These are phyloP conservation scores for Lactifluus volemus DNA, from an alignment of 768 basidiomycete species.

Conservation along the genomic window DNA sequence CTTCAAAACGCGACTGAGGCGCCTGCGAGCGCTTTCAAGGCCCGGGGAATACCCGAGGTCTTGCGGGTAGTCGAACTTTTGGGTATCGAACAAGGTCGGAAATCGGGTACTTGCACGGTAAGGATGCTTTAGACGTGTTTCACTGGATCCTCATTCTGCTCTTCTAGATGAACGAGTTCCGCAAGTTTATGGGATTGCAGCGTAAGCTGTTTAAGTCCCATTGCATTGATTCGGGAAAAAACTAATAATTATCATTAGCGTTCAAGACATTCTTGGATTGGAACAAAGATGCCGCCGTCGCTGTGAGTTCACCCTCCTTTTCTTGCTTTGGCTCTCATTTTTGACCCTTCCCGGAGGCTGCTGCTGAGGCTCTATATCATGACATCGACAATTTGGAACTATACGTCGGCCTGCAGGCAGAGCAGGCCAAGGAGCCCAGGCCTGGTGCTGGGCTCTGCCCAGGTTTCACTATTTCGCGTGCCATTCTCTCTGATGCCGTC, in stretches of 20 bases:
- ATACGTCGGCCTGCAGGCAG: slow-evolving; percentile 46
- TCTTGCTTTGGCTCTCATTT: background rate
- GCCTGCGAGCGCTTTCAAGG: slow-evolving; percentile 54
- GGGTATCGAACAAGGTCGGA: slow-evolving; percentile 55
- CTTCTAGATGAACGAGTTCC: slow-evolving; percentile 21
- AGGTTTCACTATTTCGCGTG: slow-evolving; percentile 75
- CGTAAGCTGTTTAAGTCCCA: slow-evolving; percentile 30
- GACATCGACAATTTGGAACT: slow-evolving; percentile 76
- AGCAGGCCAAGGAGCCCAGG: slow-evolving; percentile 54
- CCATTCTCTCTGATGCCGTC: slow-evolving; percentile 77
- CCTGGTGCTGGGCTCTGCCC: slow-evolving; percentile 74
- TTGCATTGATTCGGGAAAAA: background rate
- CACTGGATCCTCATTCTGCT: background rate
- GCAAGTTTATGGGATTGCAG: slow-evolving; percentile 59
- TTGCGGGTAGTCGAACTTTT: slow-evolving; percentile 62
- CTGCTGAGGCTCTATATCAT: slow-evolving; percentile 57
- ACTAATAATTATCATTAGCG: background rate
- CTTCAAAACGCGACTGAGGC: slow-evolving; percentile 53
- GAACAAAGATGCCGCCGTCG: slow-evolving; percentile 27
- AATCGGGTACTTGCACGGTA: slow-evolving; percentile 67
- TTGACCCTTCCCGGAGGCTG: slow-evolving; percentile 31
- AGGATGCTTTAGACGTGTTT: slow-evolving; percentile 19
- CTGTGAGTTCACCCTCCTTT: slow-evolving; percentile 12
- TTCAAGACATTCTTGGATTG: slow-evolving; percentile 26
- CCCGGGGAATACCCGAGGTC: slow-evolving; percentile 56